Evolutionary conservation across 2,329 filamentous ascomycete species (phyloP).

Genomic region (Aureobasidium sp.): DNA sequence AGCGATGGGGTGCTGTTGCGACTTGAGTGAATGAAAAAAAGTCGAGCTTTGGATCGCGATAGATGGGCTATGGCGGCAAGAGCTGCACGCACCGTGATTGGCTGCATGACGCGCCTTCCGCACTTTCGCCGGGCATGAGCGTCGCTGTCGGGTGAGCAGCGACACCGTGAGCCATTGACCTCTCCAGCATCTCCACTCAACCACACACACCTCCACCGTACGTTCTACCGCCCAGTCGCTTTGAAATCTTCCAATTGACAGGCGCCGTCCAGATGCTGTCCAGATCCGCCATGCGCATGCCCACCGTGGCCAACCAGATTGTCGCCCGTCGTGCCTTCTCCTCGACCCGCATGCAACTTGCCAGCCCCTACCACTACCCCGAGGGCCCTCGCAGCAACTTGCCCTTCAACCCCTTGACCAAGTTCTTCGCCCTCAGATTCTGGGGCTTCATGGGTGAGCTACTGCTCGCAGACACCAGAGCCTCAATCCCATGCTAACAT

Average conservation of each 20-base stretch:
- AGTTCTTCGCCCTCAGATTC: slow-evolving; percentile 75
- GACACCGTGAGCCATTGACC: slow-evolving; percentile 7
- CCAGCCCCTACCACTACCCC: slow-evolving; percentile 94
- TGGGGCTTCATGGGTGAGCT: slow-evolving; percentile 66
- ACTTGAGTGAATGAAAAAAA: slow-evolving; percentile 1
- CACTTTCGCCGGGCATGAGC: slow-evolving; percentile 8
- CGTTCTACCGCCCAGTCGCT: background rate
- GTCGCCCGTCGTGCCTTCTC: slow-evolving; percentile 90
- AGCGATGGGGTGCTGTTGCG: background rate
- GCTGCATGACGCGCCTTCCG: slow-evolving; percentile 7
- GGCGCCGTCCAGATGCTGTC: slow-evolving; percentile 63
- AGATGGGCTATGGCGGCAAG: background rate
- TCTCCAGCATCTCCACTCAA: slow-evolving; percentile 11
- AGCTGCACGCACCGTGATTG: slow-evolving; percentile 1
- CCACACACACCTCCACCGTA: slow-evolving; percentile 8
- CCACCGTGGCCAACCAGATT: slow-evolving; percentile 52
- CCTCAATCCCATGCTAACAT: slow-evolving; percentile 30
- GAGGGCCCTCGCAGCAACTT: slow-evolving; percentile 92
- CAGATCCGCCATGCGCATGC: slow-evolving; percentile 52
- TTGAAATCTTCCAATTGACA: background rate
- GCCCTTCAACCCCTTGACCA: slow-evolving; percentile 91
- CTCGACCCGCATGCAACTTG: slow-evolving; percentile 75
- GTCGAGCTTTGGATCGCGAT: slow-evolving; percentile 9
- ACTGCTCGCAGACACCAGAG: background rate
- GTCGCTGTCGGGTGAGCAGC: slow-evolving; percentile 4